Evolutionary conservation across 2,329 filamentous ascomycete genomes (phyloP), one percentile per base, ranked within the genome.

Genomic region (Colletotrichum simmondsii): DNA sequence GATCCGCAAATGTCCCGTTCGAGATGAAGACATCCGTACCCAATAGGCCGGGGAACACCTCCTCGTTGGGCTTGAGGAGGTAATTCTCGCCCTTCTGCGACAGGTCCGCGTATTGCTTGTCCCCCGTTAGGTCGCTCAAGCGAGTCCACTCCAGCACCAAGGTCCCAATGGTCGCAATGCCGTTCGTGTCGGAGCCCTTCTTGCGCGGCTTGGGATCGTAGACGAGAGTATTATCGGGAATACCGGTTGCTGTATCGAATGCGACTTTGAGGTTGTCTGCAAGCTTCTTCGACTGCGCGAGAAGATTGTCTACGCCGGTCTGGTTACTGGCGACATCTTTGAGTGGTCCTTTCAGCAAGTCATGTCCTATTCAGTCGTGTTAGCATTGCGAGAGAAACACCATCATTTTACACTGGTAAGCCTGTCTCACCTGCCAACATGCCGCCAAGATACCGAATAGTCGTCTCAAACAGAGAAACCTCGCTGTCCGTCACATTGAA

Each of bases 381-480:
- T 26, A 73, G 32, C 3, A 12, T 32, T 26, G 11, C 30, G 7
- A 3, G 19, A 49, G 42, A 49, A 49, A 49, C 19, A 49, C 19
- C 19, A 4, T 19, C 4, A 52, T 28, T 22, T 22, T 10, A 3
- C 4, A 19, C 12, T n/a, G 52, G 24, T 2, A 22, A 22, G 28
- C 22, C 5, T 16, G 24, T 58, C 77, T 75, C 77, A 89, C 92
- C 94, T 2, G 95, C 93, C 10, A 98, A 79, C 77, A 98, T 87
- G 19, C 95, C 95, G 11, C 90, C 95, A 1, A 98, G 84, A 78
- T 97, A 97, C 32, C 95, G 92, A 78, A 98, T 97, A 0, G 94
- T 98, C 0, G 94, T 97, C 83, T 98, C 95, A 78, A 98, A 98
- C 8, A 98, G 83, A 49, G 93, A 96, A 61, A 97, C 91, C 11